Conservation (phyloP, 352 stramenopile species). For the Phytopythium oedochilum region DNA sequence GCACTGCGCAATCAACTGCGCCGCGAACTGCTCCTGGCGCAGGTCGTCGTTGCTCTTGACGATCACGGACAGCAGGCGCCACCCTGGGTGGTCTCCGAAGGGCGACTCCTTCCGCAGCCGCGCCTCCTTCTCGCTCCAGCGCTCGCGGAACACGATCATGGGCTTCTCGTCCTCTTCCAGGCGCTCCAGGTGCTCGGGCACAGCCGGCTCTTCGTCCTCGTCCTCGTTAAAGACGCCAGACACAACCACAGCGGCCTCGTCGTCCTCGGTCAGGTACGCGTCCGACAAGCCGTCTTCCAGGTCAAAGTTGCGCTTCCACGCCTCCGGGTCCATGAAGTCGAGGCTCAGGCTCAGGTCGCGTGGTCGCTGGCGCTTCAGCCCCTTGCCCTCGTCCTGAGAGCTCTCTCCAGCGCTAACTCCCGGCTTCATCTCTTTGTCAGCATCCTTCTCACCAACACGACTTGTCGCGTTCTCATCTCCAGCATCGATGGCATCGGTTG, state of each 20-base stretch:
- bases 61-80: constrained; percentile 89
- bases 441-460: not conserved
- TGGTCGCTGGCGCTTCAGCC: constrained; percentile 17
- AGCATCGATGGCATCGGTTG: constrained; percentile 1
- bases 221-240: constrained; percentile 6
- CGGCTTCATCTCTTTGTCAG: not conserved
- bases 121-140: constrained; percentile 71
- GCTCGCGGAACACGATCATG: constrained; percentile 80
- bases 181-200: constrained; percentile 41
- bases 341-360: constrained; percentile 65
- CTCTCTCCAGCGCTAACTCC: constrained; percentile 4
- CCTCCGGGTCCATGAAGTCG: constrained; percentile 64
- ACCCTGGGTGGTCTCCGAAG: constrained; percentile 49
- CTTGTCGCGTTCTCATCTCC: constrained; percentile 1
- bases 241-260: constrained; percentile 7
- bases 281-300: constrained; percentile 63
- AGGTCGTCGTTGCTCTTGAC: constrained; percentile 98
- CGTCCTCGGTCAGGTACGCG: constrained; percentile 31
- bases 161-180: constrained; percentile 49
- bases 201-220: constrained; percentile 9
- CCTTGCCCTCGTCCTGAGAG: constrained; percentile 23
- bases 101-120: constrained; percentile 55
- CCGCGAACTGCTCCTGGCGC: constrained; percentile 96
- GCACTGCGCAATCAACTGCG: constrained; percentile 96
- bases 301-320: constrained; percentile 73